Percentiles rank a stretch among this genome's conserved stretches.
phyloP scores from a whole-genome alignment of 192 early-diverging fungal species.

The Pilaira anomala region DNA sequence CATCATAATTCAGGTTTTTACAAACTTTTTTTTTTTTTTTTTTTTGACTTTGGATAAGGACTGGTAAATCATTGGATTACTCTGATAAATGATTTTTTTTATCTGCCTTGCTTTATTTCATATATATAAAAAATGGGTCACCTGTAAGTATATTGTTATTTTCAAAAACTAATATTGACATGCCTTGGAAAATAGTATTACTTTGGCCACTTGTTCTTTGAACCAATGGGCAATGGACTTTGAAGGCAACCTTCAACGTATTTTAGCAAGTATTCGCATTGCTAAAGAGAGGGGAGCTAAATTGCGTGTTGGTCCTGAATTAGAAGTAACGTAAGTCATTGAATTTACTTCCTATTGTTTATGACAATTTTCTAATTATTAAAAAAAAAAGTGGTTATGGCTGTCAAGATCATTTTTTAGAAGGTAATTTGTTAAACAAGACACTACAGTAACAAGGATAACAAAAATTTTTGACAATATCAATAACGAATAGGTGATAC shows the following conservation, averaged over 20 bases:
- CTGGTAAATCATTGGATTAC: no score
- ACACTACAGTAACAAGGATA: background rate
- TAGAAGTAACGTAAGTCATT: constrained; percentile 80
- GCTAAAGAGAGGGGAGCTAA: constrained; percentile 80
- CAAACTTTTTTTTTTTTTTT: no score
- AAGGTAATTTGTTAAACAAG: no score
- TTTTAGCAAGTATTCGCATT: constrained; percentile 75
- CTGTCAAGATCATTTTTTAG: constrained; percentile 97
- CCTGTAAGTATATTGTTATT: background rate
- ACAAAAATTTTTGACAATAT: background rate
- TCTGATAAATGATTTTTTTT: no score
- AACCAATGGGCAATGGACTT: constrained; percentile 98
- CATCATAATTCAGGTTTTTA: no score
- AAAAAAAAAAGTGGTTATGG: constrained; percentile 98
- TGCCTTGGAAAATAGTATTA: constrained; percentile 38
- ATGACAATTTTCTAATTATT: no score
- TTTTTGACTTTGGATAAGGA: no score
- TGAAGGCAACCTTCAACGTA: constrained; percentile 86
- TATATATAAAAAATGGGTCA: background rate
- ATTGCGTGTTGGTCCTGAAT: constrained; percentile 90
- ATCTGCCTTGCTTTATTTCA: no score
- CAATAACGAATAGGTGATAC: constrained; percentile 70
- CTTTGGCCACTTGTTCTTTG: constrained; percentile 78
- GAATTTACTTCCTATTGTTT: background rate
- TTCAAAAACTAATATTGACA: no score